These are phyloP conservation scores for Cyclanthera cordifolia DNA, from an alignment of 306 rosid species.

Conservation along the genomic window DNA sequence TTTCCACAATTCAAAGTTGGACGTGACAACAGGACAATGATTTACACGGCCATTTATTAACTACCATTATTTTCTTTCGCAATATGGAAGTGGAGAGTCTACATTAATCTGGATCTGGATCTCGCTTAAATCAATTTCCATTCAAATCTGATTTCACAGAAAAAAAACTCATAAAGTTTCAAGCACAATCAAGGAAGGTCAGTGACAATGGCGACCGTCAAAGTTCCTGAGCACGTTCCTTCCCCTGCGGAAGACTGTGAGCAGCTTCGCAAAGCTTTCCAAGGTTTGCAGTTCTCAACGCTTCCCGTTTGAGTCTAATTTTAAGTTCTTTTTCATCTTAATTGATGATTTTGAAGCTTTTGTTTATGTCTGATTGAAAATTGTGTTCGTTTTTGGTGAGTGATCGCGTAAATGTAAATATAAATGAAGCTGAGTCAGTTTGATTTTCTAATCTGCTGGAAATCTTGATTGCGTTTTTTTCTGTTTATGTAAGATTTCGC, in stretches of 20 bases:
- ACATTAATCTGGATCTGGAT: too few relatives aligned
- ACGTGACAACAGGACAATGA: background rate
- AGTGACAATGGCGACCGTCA: conserved; percentile 46
- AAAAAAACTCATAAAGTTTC: background rate
- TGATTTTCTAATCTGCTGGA: background rate
- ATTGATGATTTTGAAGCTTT: background rate
- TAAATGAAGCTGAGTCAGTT: background rate
- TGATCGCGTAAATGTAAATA: background rate
- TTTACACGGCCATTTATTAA: background rate
- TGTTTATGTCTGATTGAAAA: background rate
- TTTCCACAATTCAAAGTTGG: background rate
- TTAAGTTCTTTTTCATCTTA: background rate
- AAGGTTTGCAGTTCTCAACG: conserved; percentile 29
- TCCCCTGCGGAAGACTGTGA: conserved; percentile 63
- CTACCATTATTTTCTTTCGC: background rate
- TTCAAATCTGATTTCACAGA: background rate
- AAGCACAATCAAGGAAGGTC: background rate
- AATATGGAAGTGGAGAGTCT: too few relatives aligned
- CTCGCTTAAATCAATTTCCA: background rate
- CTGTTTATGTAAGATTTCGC: background rate
- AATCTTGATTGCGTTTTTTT: background rate
- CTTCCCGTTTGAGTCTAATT: background rate
- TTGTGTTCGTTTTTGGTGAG: background rate
- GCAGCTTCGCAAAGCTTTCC: conserved; percentile 65
- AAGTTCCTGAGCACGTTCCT: conserved; percentile 54